Conservation (phyloP, 2,329 filamentous ascomycete species). For the Xylariaceae sp. region DNA sequence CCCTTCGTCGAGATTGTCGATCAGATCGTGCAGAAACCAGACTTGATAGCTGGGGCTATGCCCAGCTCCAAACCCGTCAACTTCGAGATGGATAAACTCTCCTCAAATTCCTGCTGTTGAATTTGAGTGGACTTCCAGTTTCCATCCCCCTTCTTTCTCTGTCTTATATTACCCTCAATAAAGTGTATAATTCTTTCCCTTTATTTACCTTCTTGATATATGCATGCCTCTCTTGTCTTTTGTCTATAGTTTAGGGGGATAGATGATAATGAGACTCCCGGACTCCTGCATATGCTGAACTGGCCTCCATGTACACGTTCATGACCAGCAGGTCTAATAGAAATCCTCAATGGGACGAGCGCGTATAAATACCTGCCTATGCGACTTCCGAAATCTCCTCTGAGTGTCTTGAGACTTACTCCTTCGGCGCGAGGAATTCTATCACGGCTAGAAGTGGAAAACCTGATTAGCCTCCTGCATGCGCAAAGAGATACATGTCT, state of each 20-base stretch:
- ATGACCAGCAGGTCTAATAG: constrained; percentile 22
- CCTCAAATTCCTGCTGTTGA: constrained; percentile 23
- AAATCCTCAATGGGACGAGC: constrained; percentile 30
- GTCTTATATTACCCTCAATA: not conserved
- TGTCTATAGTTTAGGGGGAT: constrained; percentile 13
- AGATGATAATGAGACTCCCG: constrained; percentile 16
- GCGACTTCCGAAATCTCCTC: not conserved
- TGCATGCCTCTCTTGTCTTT: constrained; percentile 1
- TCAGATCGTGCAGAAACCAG: constrained; percentile 43
- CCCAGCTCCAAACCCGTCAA: constrained; percentile 25
- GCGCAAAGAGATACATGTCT: not conserved
- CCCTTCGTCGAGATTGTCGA: constrained; percentile 52
- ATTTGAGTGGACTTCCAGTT: not conserved
- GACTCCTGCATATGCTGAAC: constrained; percentile 12
- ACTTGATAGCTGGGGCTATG: constrained; percentile 36
- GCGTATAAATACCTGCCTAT: constrained; percentile 24
- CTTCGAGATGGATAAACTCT: constrained; percentile 30
- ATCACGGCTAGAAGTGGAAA: constrained; percentile 50
- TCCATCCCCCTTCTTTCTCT: not conserved
- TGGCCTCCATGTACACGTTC: constrained; percentile 17
- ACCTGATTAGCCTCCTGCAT: not conserved
- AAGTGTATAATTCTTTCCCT: constrained; percentile 2
- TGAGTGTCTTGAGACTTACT: constrained; percentile 36
- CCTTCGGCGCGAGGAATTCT: constrained; percentile 53
- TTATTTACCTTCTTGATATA: not conserved